Base-by-base conservation (phyloP, 345 rosid genomes). In the Arabis alpina region DNA sequence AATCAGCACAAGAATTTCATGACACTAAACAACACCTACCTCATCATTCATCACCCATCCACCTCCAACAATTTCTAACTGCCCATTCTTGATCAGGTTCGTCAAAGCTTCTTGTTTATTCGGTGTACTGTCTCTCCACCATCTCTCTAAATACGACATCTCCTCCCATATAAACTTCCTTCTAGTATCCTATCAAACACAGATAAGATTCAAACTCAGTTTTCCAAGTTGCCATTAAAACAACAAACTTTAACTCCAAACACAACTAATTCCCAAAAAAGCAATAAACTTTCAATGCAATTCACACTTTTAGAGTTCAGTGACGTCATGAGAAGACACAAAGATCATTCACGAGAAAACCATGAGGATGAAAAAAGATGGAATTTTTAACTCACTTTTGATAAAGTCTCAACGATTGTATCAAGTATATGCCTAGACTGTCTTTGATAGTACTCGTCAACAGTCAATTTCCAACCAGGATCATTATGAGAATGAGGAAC, bases 11-110 rank as follows among this genome's bases (percentile, higher is more conserved):
- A 8, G 45, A 51, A 64, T 7, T 1, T 1, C 41, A 43, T 11
- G 13, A 8, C 10, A 24, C 10, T 10, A 61, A 42, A 66, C 62
- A 58, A 49, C 12, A 30, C 51, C 47, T 80, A 91, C 99, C 99
- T 94, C 99, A 79, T 91, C 99, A 58, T 91, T 94, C 99, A 94
- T 94, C 12, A 94, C 99, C 99, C 99, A 94, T 45, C 99, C 99
- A 81, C 99, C 99, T 64, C 99, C 98, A 66, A 94, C 99, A 44
- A 94, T 89, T 68, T 94, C 99, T 72, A 94, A 59, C 86, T 92
- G 99, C 15, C 99, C 99, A 75, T 83, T 87, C 75, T 86, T 86
- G 79, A 94, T 87, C 73, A 94, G 76, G 54, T 82, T 80, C 70
- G 82, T 76, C 70, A 94, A 84, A 70, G 93, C 85, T 76, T 80